A percentile compares a stretch with the other conserved stretches of the same genome.
Conservation (phyloP, 306 rosid genomes). For the Malus fusca region DNA sequence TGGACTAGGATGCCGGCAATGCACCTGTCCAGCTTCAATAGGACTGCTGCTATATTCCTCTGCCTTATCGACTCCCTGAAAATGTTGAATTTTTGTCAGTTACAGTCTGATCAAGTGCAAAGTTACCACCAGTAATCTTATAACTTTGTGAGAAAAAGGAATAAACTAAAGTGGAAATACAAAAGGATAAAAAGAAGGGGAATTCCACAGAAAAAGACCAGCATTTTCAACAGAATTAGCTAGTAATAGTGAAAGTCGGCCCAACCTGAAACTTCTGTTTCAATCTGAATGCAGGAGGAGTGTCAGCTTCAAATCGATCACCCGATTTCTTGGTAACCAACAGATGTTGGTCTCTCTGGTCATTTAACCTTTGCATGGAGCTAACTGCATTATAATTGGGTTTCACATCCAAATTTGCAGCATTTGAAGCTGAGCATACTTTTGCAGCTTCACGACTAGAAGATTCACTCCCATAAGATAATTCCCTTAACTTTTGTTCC, state of each 20-base stretch:
- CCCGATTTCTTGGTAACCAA: slow-evolving; percentile 21
- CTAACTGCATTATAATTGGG: slow-evolving; percentile 28
- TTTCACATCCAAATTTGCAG: slow-evolving; percentile 21
- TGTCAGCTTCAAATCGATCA: slow-evolving; percentile 32
- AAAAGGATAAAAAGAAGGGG: not conserved
- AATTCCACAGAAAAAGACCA: not conserved
- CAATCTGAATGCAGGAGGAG: slow-evolving; percentile 33
- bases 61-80: slow-evolving; percentile 45
- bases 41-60: slow-evolving; percentile 31
- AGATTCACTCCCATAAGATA: slow-evolving; percentile 44
- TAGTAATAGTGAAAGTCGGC: slow-evolving; percentile 5
- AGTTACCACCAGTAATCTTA: not conserved
- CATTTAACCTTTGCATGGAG: slow-evolving; percentile 24
- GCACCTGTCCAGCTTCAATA: slow-evolving; percentile 26
- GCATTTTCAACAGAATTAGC: not conserved
- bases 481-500: slow-evolving; percentile 81
- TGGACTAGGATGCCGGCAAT: slow-evolving; percentile 71
- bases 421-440: slow-evolving; percentile 35
- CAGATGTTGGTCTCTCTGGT: slow-evolving; percentile 35
- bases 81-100: slow-evolving; percentile 9
- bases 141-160: not conserved
- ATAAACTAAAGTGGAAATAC: not conserved
- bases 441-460: slow-evolving; percentile 33
- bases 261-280: slow-evolving; percentile 60
- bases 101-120: slow-evolving; percentile 10